These are phyloP conservation scores for Fusarium abutilonis DNA, from an alignment of 2,329 filamentous ascomycete genomes.

Conservation along the genomic window DNA sequence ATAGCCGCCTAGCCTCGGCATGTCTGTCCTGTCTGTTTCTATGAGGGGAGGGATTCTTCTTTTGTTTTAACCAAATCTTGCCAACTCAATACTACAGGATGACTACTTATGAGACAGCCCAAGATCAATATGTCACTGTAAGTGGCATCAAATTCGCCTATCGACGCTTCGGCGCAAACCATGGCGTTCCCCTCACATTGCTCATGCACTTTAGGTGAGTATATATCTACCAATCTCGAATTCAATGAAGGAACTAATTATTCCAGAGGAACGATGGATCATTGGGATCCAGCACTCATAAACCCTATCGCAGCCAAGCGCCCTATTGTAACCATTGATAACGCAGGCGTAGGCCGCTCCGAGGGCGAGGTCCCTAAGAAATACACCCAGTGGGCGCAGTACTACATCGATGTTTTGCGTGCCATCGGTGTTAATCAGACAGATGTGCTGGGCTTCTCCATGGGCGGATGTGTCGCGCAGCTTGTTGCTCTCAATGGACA, in stretches of 20 bases:
- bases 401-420: constrained; percentile 50
- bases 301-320: constrained; percentile 55
- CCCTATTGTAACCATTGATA: constrained; percentile 59
- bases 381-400: constrained; percentile 46
- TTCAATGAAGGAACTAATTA: not conserved
- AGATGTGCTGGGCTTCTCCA: constrained; percentile 61
- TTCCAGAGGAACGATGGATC: constrained; percentile 51
- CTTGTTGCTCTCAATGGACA: constrained; percentile 55
- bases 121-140: constrained; percentile 46
- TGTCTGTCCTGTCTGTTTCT: not conserved
- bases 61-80: not conserved
- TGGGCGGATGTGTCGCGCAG: constrained; percentile 60
- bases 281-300: constrained; percentile 57
- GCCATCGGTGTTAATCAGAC: constrained; percentile 52
- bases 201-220: constrained; percentile 49
- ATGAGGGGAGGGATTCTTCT: not conserved
- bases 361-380: constrained; percentile 53
- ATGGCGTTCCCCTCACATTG: constrained; percentile 48
- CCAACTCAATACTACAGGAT: constrained; percentile 28
- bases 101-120: constrained; percentile 47
- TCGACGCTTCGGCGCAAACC: constrained; percentile 43
- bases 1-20: constrained; percentile 35
- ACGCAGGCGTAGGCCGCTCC: constrained; percentile 58
- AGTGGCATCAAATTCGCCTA: constrained; percentile 48
- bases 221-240: not conserved